Percentiles rank a stretch among this genome's conserved stretches.
phyloP scores from a whole-genome alignment of 2,329 filamentous ascomycete genomes.

The Lomentospora prolificans region DNA sequence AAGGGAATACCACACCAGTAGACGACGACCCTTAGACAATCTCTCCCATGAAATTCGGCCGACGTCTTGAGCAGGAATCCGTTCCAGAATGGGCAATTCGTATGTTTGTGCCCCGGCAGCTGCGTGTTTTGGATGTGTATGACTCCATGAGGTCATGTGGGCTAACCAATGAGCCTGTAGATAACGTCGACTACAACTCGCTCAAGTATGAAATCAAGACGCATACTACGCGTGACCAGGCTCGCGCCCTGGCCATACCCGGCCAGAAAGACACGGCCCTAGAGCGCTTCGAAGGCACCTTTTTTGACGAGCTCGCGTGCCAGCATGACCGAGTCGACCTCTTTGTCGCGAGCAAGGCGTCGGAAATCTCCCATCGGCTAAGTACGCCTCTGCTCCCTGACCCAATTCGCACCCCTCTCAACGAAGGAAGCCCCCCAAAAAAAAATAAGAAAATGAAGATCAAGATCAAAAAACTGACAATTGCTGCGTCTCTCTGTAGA shows the following conservation, averaged over 20 bases:
- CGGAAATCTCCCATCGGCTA: constrained; percentile 63
- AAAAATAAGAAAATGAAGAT: neutral
- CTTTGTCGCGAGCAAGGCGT: constrained; percentile 70
- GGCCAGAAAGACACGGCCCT: constrained; percentile 53
- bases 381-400: constrained; percentile 33
- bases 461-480: no score
- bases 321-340: constrained; percentile 71
- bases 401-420: no score
- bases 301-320: constrained; percentile 59
- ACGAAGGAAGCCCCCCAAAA: no score
- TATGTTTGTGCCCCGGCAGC: constrained; percentile 27
- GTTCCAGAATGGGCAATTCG: constrained; percentile 75
- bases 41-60: constrained; percentile 61
- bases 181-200: constrained; percentile 84
- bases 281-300: constrained; percentile 57
- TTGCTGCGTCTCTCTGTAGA: constrained; percentile 30
- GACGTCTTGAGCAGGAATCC: constrained; percentile 63
- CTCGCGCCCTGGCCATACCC: constrained; percentile 62
- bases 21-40: neutral
- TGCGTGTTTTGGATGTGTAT: neutral
- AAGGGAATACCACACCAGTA: no score
- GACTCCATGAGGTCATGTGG: no score
- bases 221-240: constrained; percentile 63
- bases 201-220: constrained; percentile 78
- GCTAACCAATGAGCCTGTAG: constrained; percentile 27